Conservation (phyloP, 1,284 basidiomycete genomes). For the Peniophora sp. region DNA sequence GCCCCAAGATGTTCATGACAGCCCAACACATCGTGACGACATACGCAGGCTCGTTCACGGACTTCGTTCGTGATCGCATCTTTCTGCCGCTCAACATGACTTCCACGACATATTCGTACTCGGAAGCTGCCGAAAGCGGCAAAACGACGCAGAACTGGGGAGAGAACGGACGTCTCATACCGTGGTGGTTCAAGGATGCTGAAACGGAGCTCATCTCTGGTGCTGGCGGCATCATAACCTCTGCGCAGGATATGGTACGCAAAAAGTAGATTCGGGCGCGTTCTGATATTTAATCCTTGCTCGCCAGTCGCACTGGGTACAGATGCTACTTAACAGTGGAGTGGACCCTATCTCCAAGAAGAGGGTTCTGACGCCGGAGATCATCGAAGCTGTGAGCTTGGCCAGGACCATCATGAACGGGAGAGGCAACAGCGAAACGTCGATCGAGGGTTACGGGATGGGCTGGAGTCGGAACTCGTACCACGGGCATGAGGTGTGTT, state of each 20-base stretch:
- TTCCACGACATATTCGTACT: slow-evolving; percentile 22
- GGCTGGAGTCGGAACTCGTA: slow-evolving; percentile 32
- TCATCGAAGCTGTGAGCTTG: slow-evolving; percentile 29
- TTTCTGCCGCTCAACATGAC: slow-evolving; percentile 37
- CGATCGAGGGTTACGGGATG: slow-evolving; percentile 29
- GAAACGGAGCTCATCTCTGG: slow-evolving; percentile 23
- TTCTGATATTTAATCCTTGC: not conserved
- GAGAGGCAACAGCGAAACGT: slow-evolving; percentile 6
- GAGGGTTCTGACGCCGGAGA: slow-evolving; percentile 28
- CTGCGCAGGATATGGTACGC: slow-evolving; percentile 16
- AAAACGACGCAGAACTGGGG: slow-evolving; percentile 25
- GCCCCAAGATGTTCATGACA: slow-evolving; percentile 18
- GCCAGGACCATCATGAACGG: slow-evolving; percentile 18
- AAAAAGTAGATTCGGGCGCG: not conserved
- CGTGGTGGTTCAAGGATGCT: slow-evolving; percentile 12
- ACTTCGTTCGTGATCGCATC: slow-evolving; percentile 32
- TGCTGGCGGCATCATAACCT: slow-evolving; percentile 33
- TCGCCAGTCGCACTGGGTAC: slow-evolving; percentile 32
- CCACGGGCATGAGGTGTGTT: slow-evolving; percentile 27
- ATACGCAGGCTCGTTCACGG: slow-evolving; percentile 23
- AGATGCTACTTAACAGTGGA: slow-evolving; percentile 34
- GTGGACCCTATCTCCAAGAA: slow-evolving; percentile 31
- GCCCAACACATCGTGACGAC: slow-evolving; percentile 29
- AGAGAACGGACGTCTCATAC: slow-evolving; percentile 13
- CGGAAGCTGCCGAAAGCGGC: slow-evolving; percentile 24